Base-by-base conservation (phyloP, 805 yeast species). In the Candida peoriensis region DNA sequence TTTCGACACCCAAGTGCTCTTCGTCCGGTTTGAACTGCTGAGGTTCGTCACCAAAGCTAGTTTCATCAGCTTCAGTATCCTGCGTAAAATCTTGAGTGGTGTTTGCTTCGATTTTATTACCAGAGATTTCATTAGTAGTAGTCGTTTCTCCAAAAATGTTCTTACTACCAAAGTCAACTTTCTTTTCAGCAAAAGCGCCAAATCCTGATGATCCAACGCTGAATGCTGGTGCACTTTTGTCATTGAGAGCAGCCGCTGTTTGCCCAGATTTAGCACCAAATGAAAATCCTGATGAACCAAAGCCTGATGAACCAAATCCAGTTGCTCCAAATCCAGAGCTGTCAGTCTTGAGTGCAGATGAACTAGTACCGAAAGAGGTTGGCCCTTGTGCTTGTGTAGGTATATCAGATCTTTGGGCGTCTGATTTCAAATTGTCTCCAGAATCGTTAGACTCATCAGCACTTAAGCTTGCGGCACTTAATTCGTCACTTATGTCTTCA, bases 141-240 rank as follows among this genome's bases (percentile, higher is more conserved):
- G 20, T 19, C 5, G 35, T 22, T 11, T 28, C 23, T 3, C 16
- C 46, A 28, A 46, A 46, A 11, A 46, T 38, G 23, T 39, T 37
- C 33, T 39, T 43, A 1, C 31, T 21, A 3, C 41, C 41, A 24
- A 38, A 33, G 4, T 42, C 39, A 3, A 26, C 9, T 20, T 30
- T 32, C 32, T 39, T 36, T n/a, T 23, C 16, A 9, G 48, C 46
- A 37, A 39, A 44, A 4, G 46, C 44, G 15, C 39, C 44, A 23
- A 42, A 44, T 10, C 49, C 49, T 7, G 43, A 41, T 2, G 26
- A 8, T 8, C 39, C 32, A 17, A 19, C 12, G 13, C 20, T 25
- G 18, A 29, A 27, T 7, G 20, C 15, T 6, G n/a, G n/a, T n/a
- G 5, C 20, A 21, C 13, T 7, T 33, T 17, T 11, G n/a, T 16